phyloP scores from a whole-genome alignment of 2,329 filamentous ascomycete genomes.

The Cordyceps pruinosa region DNA sequence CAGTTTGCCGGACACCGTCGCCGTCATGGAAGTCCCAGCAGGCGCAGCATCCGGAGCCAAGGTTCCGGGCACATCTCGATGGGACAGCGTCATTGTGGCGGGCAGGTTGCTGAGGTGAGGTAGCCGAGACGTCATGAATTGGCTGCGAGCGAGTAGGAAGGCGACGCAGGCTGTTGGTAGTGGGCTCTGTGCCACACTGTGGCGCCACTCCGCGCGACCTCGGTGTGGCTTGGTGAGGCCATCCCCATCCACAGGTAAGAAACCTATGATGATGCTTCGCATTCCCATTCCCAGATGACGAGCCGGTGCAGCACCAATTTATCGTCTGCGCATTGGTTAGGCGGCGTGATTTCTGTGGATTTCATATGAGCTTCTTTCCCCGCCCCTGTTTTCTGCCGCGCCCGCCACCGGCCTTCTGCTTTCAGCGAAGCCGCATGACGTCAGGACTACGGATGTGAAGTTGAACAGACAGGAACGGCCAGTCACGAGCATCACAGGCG shows the following conservation, averaged over 20 bases:
- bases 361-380: background rate
- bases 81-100: background rate
- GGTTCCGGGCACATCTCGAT: slow-evolving; percentile 12
- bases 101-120: background rate
- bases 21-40: slow-evolving; percentile 8
- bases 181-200: slow-evolving; percentile 11
- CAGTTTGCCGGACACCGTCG: background rate
- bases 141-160: background rate
- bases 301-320: background rate
- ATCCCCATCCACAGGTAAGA: too few relatives aligned
- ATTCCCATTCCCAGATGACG: background rate
- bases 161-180: background rate
- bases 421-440: slow-evolving; percentile 1
- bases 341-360: background rate
- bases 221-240: slow-evolving; percentile 3
- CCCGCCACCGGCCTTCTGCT: background rate
- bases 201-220: background rate
- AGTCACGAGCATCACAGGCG: slow-evolving; percentile 7
- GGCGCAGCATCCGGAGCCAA: slow-evolving; percentile 3
- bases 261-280: too few relatives aligned
- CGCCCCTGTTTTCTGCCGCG: background rate
- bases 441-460: background rate
- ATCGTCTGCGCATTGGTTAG: background rate
- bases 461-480: slow-evolving; percentile 5
- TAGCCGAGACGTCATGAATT: slow-evolving; percentile 7